A percentile compares a stretch with the other conserved stretches of the same genome.
Evolutionary conservation across 2,329 filamentous ascomycete species (phyloP).

Genomic region (Pseudogymnoascus sp.): DNA sequence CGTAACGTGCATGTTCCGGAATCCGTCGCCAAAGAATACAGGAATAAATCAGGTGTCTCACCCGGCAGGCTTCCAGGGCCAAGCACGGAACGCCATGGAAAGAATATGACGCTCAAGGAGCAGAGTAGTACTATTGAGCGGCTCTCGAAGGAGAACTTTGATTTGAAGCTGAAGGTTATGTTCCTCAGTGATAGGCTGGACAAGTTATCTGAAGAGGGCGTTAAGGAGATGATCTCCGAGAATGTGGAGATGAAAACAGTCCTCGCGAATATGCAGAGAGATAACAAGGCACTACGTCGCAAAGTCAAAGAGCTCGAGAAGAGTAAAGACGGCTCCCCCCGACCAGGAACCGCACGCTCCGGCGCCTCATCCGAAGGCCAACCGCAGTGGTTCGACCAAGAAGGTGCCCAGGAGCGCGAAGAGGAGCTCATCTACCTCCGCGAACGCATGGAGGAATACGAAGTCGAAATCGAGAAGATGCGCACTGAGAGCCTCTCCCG

Average conservation of each 20-base stretch:
- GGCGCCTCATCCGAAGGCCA: conserved; percentile 49
- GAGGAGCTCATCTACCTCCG: conserved; percentile 80
- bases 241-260: conserved; percentile 94
- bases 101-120: conserved; percentile 84
- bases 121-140: conserved; percentile 96
- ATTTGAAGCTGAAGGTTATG: conserved; percentile 94
- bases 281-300: conserved; percentile 75
- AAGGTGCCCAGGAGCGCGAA: conserved; percentile 60
- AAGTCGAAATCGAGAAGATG: conserved; percentile 75
- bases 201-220: conserved; percentile 87
- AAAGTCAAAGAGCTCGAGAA: conserved; percentile 82
- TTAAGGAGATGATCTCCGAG: conserved; percentile 96
- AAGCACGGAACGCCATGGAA: conserved; percentile 49
- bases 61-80: conserved; percentile 44
- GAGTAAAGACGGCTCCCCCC: conserved; percentile 54
- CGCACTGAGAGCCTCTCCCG: conserved; percentile 69
- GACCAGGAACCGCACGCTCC: conserved; percentile 54
- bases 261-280: conserved; percentile 79
- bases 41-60: conserved; percentile 63
- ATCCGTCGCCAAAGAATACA: conserved; percentile 79
- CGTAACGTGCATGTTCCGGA: conserved; percentile 87
- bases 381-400: conserved; percentile 50
- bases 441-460: conserved; percentile 78
- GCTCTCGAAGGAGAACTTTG: conserved; percentile 95
- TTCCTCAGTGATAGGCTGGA: conserved; percentile 91